Evolutionary conservation across 2,329 filamentous ascomycete species (phyloP), one percentile per base, ranked within the genome.

Genomic region (Fusarium secorum): DNA sequence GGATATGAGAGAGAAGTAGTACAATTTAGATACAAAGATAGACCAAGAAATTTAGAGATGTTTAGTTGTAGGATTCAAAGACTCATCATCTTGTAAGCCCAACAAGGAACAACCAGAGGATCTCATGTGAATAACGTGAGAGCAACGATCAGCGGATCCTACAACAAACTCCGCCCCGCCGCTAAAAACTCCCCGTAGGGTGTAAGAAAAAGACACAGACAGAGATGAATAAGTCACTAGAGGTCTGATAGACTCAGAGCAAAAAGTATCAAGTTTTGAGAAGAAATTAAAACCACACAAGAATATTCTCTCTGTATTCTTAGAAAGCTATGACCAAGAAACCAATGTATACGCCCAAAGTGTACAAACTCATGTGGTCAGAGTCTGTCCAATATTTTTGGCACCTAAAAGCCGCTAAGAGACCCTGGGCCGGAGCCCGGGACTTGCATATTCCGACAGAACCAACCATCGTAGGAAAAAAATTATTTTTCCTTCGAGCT

Each of bases 401-500:
- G 15, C 33, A 28, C 7, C 18, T 26, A 38, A 52, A 28, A 11
- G 22, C 22, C 64, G 38, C 48, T 55, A 62, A 44, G 9, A 46
- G 35, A 60, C 24, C 49, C 46, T 33, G 41, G 46, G 26, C 73
- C 77, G 77, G 76, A 73, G 64, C 66, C 66, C 78, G 79, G 78
- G 76, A 71, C 72, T 74, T 78, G 75, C 78, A 78, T 78, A 76
- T 77, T 79, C 79, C 79, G 79, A 77, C 64, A 68, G 67, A 52
- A 75, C 78, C 77, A 77, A 72, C 71, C 69, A 71, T 71, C 66
- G 58, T 60, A 57, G 66, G 70, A 73, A 77, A 77, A 78, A 78
- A 77, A 72, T 74, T 71, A 69, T 68, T 75, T 73, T 78, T 66
- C 74, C 68, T 76, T 76, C 61, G 53, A 64, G 64, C 61, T 70